Conservation (phyloP, 768 basidiomycete genomes). For the Ramaria sp. region DNA sequence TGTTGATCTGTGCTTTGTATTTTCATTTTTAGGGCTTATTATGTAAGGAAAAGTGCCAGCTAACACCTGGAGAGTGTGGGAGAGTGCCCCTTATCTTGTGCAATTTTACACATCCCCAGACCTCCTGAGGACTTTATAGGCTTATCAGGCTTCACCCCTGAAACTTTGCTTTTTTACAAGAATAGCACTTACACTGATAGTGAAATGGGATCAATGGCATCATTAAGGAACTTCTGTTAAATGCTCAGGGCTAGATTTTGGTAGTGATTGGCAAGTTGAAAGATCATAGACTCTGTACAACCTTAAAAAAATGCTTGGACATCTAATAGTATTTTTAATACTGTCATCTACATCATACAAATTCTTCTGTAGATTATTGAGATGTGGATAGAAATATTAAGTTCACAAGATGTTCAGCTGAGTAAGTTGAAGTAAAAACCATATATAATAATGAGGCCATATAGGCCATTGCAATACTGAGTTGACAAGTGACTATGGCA, state of each 20-base stretch:
- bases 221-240: background rate
- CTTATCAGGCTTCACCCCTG: no score
- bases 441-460: constrained; percentile 33
- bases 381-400: constrained; percentile 16
- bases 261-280: constrained; percentile 37
- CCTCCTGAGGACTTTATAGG: no score
- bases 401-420: no score
- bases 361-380: constrained; percentile 28
- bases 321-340: background rate
- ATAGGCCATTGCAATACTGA: constrained; percentile 47
- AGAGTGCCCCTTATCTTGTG: no score
- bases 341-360: background rate
- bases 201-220: background rate
- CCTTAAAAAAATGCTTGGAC: background rate
- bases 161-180: no score
- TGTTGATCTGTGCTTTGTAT: no score
- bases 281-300: constrained; percentile 13
- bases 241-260: constrained; percentile 18
- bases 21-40: no score
- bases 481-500: constrained; percentile 35
- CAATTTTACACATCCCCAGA: no score
- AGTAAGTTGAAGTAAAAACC: background rate
- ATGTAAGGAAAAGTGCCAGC: no score
- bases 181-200: no score
- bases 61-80: no score